Conservation (phyloP, 495 filamentous ascomycete genomes). For the Aspergillus bertholletiae region DNA sequence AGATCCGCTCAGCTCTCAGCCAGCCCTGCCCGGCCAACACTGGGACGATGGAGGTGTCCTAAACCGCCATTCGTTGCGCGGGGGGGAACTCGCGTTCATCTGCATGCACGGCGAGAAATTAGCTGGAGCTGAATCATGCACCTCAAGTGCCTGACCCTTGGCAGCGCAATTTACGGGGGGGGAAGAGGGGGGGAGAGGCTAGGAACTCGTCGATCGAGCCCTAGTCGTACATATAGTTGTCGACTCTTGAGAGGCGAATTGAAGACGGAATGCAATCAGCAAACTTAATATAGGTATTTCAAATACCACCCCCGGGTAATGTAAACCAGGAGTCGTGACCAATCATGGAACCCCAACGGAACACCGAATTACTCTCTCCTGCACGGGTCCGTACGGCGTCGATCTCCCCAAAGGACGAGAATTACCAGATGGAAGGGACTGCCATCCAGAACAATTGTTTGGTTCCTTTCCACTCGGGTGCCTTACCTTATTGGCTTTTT, state of each 20-base stretch:
- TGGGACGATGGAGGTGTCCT: background rate
- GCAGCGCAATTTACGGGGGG: background rate
- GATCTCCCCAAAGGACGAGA: slow-evolving; percentile 3
- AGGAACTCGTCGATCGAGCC: too few relatives aligned
- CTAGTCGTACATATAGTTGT: too few relatives aligned
- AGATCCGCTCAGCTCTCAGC: background rate
- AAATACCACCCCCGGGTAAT: background rate
- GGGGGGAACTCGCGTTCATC: background rate
- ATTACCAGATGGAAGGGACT: background rate
- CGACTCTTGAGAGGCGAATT: too few relatives aligned
- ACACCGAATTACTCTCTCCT: background rate
- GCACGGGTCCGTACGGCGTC: background rate
- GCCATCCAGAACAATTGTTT: background rate
- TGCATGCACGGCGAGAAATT: background rate
- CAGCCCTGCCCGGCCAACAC: background rate
- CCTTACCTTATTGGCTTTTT: background rate
- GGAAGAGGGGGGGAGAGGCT: too few relatives aligned
- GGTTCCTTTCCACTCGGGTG: background rate
- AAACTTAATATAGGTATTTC: background rate
- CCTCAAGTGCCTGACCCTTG: background rate
- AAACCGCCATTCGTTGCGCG: background rate
- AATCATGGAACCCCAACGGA: background rate
- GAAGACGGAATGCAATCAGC: background rate
- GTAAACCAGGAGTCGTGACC: background rate
- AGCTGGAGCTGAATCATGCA: background rate